Evolutionary conservation across 208 protist species (phyloP).

Genomic region (Crithidia bombi): DNA sequence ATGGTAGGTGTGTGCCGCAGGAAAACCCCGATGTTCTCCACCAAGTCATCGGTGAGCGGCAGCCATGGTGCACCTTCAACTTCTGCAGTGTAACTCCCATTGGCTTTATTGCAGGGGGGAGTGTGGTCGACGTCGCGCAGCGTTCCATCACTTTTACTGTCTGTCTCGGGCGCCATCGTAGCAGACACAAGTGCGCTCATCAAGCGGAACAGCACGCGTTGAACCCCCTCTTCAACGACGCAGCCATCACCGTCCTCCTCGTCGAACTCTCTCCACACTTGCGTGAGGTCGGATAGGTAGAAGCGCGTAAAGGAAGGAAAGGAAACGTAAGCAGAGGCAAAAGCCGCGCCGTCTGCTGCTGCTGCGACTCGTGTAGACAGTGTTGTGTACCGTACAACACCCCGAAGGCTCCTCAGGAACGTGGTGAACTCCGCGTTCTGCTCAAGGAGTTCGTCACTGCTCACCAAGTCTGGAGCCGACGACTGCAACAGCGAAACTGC

Average conservation of each 20-base stretch:
- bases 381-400: constrained; percentile 19
- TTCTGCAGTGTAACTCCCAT: no score
- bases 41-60: constrained; percentile 21
- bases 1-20: constrained; percentile 24
- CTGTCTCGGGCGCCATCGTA: not conserved
- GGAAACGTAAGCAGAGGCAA: not conserved
- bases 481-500: not conserved
- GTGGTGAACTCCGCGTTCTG: not conserved
- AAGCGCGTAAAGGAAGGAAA: constrained; percentile 36
- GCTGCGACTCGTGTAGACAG: not conserved
- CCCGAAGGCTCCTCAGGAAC: constrained; percentile 14
- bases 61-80: not conserved
- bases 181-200: constrained; percentile 18
- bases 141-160: not conserved
- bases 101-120: no score
- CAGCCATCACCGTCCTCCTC: not conserved
- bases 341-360: not conserved
- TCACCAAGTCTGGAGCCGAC: not conserved
- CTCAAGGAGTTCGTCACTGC: no score
- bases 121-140: not conserved
- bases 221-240: not conserved
- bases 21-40: constrained; percentile 8
- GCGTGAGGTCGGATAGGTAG: constrained; percentile 10
- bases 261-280: not conserved
- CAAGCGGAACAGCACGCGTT: constrained; percentile 13